These are phyloP conservation scores for Fusarium sp. DNA, from an alignment of 2,329 filamentous ascomycete genomes.

Conservation along the genomic window DNA sequence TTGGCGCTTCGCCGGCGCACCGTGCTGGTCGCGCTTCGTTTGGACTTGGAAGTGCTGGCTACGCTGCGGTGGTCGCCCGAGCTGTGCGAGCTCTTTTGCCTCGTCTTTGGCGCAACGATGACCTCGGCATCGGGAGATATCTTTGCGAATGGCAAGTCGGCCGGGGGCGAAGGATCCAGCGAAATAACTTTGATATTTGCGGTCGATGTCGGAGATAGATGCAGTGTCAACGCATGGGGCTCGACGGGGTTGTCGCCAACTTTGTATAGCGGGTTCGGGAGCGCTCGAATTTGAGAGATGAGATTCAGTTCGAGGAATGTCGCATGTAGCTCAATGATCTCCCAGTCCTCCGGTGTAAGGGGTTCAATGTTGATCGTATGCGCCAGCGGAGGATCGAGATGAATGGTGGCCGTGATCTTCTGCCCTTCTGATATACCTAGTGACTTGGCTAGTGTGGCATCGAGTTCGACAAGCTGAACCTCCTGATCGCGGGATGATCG, in stretches of 20 bases:
- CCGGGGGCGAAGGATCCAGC: slow-evolving; percentile 77
- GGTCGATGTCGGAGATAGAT: slow-evolving; percentile 94
- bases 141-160: slow-evolving; percentile 83
- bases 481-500: slow-evolving; percentile 79
- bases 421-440: slow-evolving; percentile 84
- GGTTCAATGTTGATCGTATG: slow-evolving; percentile 98
- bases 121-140: slow-evolving; percentile 95
- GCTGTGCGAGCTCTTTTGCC: slow-evolving; percentile 73
- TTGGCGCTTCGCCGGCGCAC: slow-evolving; percentile 65
- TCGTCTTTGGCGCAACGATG: slow-evolving; percentile 93
- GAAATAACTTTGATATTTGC: slow-evolving; percentile 90
- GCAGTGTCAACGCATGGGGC: slow-evolving; percentile 85
- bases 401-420: slow-evolving; percentile 77
- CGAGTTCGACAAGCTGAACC: slow-evolving; percentile 81
- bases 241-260: slow-evolving; percentile 61
- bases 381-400: slow-evolving; percentile 89
- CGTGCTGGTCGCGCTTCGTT: slow-evolving; percentile 80
- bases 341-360: slow-evolving; percentile 94
- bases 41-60: slow-evolving; percentile 80
- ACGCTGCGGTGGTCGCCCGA: slow-evolving; percentile 84
- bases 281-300: slow-evolving; percentile 88
- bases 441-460: slow-evolving; percentile 82
- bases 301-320: slow-evolving; percentile 96
- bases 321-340: slow-evolving; percentile 97
- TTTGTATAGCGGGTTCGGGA: slow-evolving; percentile 83